A percentile compares a stretch with the other conserved stretches of the same genome.
phyloP scores from a whole-genome alignment of 1,139 yeast species.

The Candida gigantensis region DNA sequence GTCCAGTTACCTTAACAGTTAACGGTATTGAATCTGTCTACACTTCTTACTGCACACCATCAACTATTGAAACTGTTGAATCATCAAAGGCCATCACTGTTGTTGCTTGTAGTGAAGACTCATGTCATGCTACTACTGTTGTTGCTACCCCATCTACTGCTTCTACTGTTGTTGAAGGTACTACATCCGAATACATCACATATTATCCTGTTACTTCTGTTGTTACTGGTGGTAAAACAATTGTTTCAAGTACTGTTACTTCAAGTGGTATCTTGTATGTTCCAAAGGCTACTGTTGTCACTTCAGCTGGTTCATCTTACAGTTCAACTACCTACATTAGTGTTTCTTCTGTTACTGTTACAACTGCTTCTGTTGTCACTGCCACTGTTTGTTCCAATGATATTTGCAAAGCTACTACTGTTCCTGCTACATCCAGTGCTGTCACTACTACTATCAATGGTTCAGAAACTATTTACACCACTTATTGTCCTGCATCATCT shows the following conservation, averaged over 20 bases:
- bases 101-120: conserved; percentile 46
- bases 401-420: conserved; percentile 31
- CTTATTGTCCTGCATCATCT: conserved; percentile 27
- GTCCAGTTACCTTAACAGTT: conserved; percentile 14
- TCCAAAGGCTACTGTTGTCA: too few relatives aligned
- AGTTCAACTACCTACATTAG: too few relatives aligned
- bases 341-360: conserved; percentile 6
- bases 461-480: conserved; percentile 16
- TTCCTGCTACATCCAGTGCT: conserved; percentile 16
- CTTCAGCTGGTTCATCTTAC: too few relatives aligned
- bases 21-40: conserved; percentile 13
- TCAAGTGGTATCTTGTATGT: too few relatives aligned
- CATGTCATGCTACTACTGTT: conserved; percentile 30
- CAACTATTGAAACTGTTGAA: conserved; percentile 23
- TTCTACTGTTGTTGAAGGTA: conserved; percentile 26
- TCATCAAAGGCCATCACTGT: conserved; percentile 30
- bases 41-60: conserved; percentile 23
- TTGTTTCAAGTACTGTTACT: conserved; percentile 38
- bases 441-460: conserved; percentile 12
- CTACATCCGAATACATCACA: conserved; percentile 34
- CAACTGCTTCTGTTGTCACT: conserved; percentile 21
- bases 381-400: conserved; percentile 49
- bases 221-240: conserved; percentile 15
- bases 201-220: conserved; percentile 29
- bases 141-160: conserved; percentile 28